Conservation (phyloP, 176 grass and related monocot genomes). For the Hyparrhenia diplandra region DNA sequence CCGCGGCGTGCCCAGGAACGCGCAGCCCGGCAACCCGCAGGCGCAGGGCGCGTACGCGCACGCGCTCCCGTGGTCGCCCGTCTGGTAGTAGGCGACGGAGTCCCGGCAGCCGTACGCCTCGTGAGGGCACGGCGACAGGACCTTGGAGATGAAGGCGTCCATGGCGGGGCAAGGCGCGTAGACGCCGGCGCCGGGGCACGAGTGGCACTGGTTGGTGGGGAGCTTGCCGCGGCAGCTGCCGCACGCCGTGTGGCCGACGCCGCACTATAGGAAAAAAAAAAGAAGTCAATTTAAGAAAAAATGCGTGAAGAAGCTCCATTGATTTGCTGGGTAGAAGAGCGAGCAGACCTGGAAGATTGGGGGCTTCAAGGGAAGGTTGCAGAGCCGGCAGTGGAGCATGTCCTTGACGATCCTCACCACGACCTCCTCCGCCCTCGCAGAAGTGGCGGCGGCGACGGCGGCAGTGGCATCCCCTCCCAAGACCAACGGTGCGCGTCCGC, state of each 20-base stretch:
- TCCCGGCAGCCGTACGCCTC: background rate
- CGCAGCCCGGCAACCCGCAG: background rate
- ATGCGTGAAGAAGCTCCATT: background rate
- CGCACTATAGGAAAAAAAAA: background rate
- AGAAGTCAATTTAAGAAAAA: rapidly evolving
- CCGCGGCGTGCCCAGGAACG: background rate
- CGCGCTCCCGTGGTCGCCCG: background rate
- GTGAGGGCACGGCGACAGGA: background rate
- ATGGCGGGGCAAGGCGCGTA: background rate
- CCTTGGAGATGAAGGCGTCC: background rate
- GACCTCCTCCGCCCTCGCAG: too few species aligned
- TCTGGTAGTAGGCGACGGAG: background rate
- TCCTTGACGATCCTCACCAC: background rate
- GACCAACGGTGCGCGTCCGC: background rate
- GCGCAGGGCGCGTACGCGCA: background rate
- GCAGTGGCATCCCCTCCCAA: too few species aligned
- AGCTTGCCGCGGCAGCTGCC: background rate
- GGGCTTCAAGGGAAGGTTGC: background rate
- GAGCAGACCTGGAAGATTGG: constrained; percentile 12
- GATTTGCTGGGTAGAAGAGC: background rate
- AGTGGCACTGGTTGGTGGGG: background rate
- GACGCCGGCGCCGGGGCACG: background rate
- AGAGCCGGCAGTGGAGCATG: constrained; percentile 21
- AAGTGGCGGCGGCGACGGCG: too few species aligned
- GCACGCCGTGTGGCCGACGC: background rate